Base-by-base conservation (phyloP, 345 rosid species). In the Corchorus olitorius region DNA sequence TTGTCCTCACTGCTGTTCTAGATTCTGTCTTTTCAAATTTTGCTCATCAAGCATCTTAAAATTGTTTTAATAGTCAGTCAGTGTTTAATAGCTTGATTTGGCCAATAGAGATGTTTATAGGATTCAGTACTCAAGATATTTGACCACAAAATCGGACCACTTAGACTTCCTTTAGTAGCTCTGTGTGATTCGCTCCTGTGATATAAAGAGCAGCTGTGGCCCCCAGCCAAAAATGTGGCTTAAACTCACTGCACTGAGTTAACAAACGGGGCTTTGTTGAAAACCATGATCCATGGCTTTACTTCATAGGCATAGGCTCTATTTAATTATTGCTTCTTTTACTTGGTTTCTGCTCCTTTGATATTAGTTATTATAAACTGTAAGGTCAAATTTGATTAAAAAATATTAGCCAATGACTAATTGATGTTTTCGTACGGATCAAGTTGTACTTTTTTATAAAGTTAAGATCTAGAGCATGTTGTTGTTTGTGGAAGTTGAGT, bases 11-110 rank as follows among this genome's bases (percentile, higher is more conserved):
- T 59, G 10, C 17, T 64, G 0, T 16, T 72, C 43, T 46, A 3
- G 58, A 70, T 16, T 61, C 27, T 46, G 49, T 8, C 19, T 66
- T 46, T 78, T 60, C 48, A 70, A 52, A 22, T 19, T 14, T 66
- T n/a, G n/a, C 39, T 17, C 48, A 27, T 39, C 17, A 69, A 45
- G 8, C 15, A 43, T 45, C 15, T 35, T 27, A 12, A 27, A 39
- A 59, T 22, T 60, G 39, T 60, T 60, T 13, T 33, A 34, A 50
- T 52, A 16, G 15, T 33, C 60, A 33, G 10, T 50, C 45, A 9
- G 50, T 46, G 39, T 27, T 3, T 48, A 13, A 43, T 12, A 45
- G n/a, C 72, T 35, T 48, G 19, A 20, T 14, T 73, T 14, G 33
- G 43, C 63, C 2, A 2, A 2, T n/a, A 20, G 16, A 12, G 72